phyloP scores from a whole-genome alignment of 2,329 filamentous ascomycete genomes.

The Nigrospora oryzae region DNA sequence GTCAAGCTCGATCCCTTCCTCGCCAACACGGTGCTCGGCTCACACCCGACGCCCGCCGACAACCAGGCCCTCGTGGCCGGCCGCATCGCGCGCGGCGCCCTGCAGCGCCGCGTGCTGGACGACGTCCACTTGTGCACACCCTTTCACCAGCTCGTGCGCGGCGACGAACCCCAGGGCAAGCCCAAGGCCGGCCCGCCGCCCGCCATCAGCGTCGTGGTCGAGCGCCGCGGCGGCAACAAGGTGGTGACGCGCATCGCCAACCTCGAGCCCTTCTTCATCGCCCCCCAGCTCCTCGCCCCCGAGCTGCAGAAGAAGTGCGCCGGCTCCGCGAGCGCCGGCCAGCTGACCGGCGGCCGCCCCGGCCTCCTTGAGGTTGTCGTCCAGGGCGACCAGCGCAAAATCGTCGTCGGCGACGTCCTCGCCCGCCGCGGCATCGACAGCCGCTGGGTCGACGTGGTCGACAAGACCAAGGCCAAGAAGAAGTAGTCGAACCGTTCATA shows the following conservation, averaged over 20 bases:
- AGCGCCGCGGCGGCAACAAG: slow-evolving; percentile 59
- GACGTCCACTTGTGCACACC: slow-evolving; percentile 3
- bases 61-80: slow-evolving; percentile 39
- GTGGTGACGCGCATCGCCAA: slow-evolving; percentile 55
- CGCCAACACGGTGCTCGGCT: slow-evolving; percentile 51
- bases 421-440: slow-evolving; percentile 48
- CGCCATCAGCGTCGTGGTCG: slow-evolving; percentile 50
- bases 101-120: slow-evolving; percentile 5
- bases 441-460: slow-evolving; percentile 55
- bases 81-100: slow-evolving; percentile 2
- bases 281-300: slow-evolving; percentile 51
- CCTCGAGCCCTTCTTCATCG: slow-evolving; percentile 53
- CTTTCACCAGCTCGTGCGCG: slow-evolving; percentile 1
- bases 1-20: slow-evolving; percentile 54
- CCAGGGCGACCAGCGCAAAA: slow-evolving; percentile 57
- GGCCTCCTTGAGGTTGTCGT: slow-evolving; percentile 56
- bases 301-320: slow-evolving; percentile 61
- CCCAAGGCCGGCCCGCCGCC: slow-evolving; percentile 52
- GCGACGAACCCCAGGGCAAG: slow-evolving; percentile 29
- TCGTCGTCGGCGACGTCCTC: slow-evolving; percentile 46
- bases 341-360: slow-evolving; percentile 50
- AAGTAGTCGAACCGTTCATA: not conserved
- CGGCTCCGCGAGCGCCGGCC: slow-evolving; percentile 56
- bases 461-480: slow-evolving; percentile 57
- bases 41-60: slow-evolving; percentile 26